These are phyloP conservation scores for Echeveria elegans DNA, from an alignment of 164 flowering plant genomes.

Conservation along the genomic window DNA sequence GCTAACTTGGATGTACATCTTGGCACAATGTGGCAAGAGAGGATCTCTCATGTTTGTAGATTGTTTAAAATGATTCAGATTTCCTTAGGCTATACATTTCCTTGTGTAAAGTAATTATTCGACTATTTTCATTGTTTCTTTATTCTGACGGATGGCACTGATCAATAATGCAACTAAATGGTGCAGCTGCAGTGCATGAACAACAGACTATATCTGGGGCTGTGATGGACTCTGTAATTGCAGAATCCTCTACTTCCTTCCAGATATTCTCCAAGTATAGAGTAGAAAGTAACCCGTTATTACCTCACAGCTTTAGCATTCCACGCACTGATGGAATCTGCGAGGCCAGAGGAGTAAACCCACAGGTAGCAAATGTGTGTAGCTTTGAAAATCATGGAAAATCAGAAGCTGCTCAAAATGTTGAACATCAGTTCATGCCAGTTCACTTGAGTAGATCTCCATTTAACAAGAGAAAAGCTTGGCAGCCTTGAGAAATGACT, in stretches of 20 bases:
- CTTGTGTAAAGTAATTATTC: background rate
- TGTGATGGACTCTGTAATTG: constrained; percentile 59
- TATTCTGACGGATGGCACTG: background rate
- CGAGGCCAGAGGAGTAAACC: constrained; percentile 25
- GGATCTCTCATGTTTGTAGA: background rate
- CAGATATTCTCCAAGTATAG: constrained; percentile 36
- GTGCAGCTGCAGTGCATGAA: constrained; percentile 68
- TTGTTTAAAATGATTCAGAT: background rate
- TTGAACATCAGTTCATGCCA: constrained; percentile 81
- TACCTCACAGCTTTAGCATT: constrained; percentile 52
- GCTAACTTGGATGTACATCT: background rate
- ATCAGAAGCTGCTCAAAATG: constrained; percentile 31
- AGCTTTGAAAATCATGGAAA: constrained; percentile 33
- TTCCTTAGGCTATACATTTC: background rate
- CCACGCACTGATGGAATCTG: constrained; percentile 40
- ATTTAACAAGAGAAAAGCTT: constrained; percentile 35
- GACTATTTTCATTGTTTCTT: background rate
- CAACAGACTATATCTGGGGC: constrained; percentile 64
- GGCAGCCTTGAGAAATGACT: constrained; percentile 40
- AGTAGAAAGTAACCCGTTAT: constrained; percentile 33
- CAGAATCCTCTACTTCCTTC: constrained; percentile 66
- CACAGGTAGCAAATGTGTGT: constrained; percentile 31
- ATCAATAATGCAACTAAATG: background rate
- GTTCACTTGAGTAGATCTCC: constrained; percentile 36
- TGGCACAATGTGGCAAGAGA: background rate